phyloP scores from a whole-genome alignment of 140 eudicot genomes.

The Oenanthe javanica region DNA sequence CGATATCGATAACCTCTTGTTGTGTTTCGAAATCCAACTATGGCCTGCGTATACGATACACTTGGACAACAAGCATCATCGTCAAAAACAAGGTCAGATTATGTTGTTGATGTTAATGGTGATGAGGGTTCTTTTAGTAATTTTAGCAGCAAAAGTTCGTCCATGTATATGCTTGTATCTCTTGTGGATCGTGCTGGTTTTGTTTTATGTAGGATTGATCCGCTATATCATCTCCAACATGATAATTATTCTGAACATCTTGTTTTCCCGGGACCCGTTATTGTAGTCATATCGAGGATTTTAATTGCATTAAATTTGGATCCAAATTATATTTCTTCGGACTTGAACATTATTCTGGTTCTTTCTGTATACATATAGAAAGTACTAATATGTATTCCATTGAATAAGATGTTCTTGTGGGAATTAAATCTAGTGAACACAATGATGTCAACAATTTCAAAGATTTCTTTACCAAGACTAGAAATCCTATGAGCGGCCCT shows the following conservation, averaged over 20 bases:
- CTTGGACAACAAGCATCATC: too few species aligned
- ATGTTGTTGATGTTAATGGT: constrained; percentile 26
- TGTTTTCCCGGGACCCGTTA: background rate
- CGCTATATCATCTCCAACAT: background rate
- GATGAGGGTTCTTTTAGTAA: constrained; percentile 8
- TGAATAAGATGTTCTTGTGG: background rate
- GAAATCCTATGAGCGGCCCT: too few species aligned
- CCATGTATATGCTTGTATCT: background rate
- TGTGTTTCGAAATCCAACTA: too few species aligned
- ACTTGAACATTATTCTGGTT: too few species aligned
- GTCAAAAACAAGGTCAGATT: too few species aligned
- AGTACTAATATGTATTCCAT: too few species aligned
- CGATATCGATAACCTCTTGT: too few species aligned
- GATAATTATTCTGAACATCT: too few species aligned
- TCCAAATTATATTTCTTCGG: background rate
- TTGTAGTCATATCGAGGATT: too few species aligned
- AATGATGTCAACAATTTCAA: background rate
- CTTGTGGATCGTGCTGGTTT: background rate
- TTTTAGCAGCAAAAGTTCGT: constrained; percentile 35
- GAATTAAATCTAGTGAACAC: background rate
- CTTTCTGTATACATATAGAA: too few species aligned
- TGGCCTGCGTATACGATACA: too few species aligned
- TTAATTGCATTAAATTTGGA: background rate
- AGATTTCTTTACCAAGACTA: too few species aligned
- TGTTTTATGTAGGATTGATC: background rate